These are phyloP conservation scores for Fusarium circinatum DNA, from an alignment of 2,329 filamentous ascomycete genomes.

Conservation along the genomic window DNA sequence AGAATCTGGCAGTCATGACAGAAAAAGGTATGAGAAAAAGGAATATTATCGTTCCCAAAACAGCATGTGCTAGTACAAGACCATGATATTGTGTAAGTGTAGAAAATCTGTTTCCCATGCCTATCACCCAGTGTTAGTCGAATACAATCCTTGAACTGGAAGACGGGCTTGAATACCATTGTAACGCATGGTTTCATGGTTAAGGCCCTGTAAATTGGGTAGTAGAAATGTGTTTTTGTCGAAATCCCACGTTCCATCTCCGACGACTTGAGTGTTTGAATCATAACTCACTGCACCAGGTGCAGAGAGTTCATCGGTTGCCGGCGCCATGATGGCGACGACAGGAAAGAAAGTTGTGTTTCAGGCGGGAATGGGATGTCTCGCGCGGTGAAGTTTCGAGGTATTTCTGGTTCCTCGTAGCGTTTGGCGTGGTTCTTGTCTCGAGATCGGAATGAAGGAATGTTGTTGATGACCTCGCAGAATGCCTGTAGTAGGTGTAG, in stretches of 20 bases:
- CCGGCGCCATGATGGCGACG: constrained; percentile 69
- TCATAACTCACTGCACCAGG: constrained; percentile 78
- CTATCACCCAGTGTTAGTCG: constrained; percentile 53
- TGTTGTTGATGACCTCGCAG: constrained; percentile 15
- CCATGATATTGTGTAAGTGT: constrained; percentile 75
- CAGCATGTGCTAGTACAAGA: constrained; percentile 76
- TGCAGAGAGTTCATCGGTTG: constrained; percentile 70
- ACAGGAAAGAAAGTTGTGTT: constrained; percentile 41
- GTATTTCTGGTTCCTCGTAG: not conserved
- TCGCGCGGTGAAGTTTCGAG: not conserved
- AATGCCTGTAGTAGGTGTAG: not conserved
- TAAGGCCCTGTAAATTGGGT: constrained; percentile 79
- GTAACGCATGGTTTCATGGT: constrained; percentile 85
- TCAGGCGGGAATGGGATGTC: constrained; percentile 31
- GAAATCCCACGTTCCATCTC: constrained; percentile 87
- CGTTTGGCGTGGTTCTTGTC: constrained; percentile 3
- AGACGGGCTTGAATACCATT: constrained; percentile 68
- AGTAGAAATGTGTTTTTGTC: constrained; percentile 80
- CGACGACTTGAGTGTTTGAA: constrained; percentile 79
- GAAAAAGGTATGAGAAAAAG: constrained; percentile 77
- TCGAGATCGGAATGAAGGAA: constrained; percentile 31
- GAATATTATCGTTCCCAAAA: constrained; percentile 78
- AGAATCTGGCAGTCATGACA: constrained; percentile 80
- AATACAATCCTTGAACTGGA: not conserved
- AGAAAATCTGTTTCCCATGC: constrained; percentile 85